Base-by-base conservation (phyloP, 305 asterid species). In the Solanum aculeatissimum region DNA sequence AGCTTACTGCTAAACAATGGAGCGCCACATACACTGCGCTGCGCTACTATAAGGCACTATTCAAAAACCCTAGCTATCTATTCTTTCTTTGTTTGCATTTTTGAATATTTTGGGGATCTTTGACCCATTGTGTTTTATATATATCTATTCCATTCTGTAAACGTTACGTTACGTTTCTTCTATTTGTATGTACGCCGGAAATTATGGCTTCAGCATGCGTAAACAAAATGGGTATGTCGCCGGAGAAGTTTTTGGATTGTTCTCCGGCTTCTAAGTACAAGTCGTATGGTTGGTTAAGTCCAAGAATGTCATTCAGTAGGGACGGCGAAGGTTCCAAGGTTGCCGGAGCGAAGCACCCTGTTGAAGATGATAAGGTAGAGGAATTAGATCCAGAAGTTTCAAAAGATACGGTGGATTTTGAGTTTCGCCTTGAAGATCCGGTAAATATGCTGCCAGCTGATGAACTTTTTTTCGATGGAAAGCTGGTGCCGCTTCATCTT, bases 161-260 rank as follows among this genome's bases (percentile, higher is more conserved):
- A 9, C 49, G 63, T 18, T 51, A 62, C 54, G 35, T 45, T 58
- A 60, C 71, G 53, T 63, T 57, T 53, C 23, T 35, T 62, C 11
- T 75, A 66, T 81, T 90, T 93, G 94, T 89, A 86, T 93, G 94
- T 77, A 87, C 83, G 87, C 87, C 90, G 88, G 92, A 84, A 68
- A 47, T 71, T 2, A 96, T 96, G 99, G 99, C 99, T 84, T 96
- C 99, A 57, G 99, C 97, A 54, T 94, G 98, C 89, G 95, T 95
- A 11, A 94, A 95, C 89, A 93, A 89, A 63, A 90, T 92, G 86
- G 97, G 96, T 38, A 89, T 91, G 91, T 91, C 98, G 66, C 86
- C 96, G 91, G 98, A 93, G 82, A 92, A 12, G 51, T 95, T 94
- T 78, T 84, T 93, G 29, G 98, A 91, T 87, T 90, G 94, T 89